Evolutionary conservation across 2,329 filamentous ascomycete species (phyloP).

Genomic region (Huntiella savannae): DNA sequence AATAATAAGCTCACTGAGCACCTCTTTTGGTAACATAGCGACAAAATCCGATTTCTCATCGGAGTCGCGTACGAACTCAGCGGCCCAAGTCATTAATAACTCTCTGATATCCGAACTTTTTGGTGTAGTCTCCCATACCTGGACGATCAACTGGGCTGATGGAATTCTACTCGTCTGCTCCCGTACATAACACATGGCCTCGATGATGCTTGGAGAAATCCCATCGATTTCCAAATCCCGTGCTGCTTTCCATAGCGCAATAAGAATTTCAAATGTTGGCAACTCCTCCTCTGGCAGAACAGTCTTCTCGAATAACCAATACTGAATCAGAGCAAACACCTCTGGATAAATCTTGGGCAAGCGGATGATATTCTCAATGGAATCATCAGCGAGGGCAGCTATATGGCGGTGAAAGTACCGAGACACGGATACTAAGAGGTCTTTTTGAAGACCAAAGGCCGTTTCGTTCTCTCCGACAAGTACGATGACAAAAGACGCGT

Average conservation of each 20-base stretch:
- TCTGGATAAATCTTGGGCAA: conserved; percentile 29
- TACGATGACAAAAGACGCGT: conserved; percentile 35
- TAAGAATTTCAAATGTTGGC: conserved; percentile 34
- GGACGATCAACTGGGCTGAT: conserved; percentile 36
- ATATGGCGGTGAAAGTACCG: conserved; percentile 29
- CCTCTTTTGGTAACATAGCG: conserved; percentile 40
- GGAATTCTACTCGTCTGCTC: conserved; percentile 35
- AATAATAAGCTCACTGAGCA: conserved; percentile 42
- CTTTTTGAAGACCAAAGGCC: conserved; percentile 39
- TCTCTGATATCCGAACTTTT: conserved; percentile 39
- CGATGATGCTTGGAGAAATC: conserved; percentile 35
- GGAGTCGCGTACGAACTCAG: conserved; percentile 42
- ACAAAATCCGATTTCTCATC: conserved; percentile 37
- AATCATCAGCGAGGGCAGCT: conserved; percentile 18
- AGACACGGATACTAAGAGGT: conserved; percentile 36
- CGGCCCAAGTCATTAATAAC: conserved; percentile 41
- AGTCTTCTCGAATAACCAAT: conserved; percentile 32
- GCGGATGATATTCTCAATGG: conserved; percentile 30
- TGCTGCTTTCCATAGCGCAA: conserved; percentile 38
- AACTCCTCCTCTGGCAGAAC: conserved; percentile 25
- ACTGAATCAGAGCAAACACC: conserved; percentile 35
- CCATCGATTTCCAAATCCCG: conserved; percentile 32
- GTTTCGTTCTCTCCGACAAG: conserved; percentile 31
- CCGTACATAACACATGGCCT: conserved; percentile 37
- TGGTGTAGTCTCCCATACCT: conserved; percentile 43